Base-by-base conservation (phyloP, 2,329 filamentous ascomycete species). In the Exophiala phaeomuriformis region DNA sequence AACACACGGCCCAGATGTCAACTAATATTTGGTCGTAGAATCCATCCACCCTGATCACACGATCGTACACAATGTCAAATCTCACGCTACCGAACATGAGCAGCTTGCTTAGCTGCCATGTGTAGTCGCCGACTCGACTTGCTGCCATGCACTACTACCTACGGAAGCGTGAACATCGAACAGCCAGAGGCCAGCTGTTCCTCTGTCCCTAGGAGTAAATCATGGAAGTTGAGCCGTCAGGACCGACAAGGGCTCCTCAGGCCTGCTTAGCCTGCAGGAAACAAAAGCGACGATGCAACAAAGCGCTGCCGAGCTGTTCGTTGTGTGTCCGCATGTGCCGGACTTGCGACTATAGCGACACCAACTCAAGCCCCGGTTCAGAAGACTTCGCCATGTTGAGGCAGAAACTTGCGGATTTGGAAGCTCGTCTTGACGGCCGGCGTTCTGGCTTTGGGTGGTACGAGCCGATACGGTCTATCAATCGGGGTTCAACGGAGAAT, bases 221-320 rank as follows among this genome's bases (percentile, higher is more conserved):
- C 19, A 55, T 61, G 57, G 56, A 60, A 4, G 19, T 47, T 10
- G 50, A 49, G 41, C 27, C 36, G 19, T 12, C 43, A 42, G 51
- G 54, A 8, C 45, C 46, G 30, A 2, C 44, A 33, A 52, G 56
- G 46, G 71, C 73, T 12, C 57, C 64, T 10, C 71, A 74, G 64
- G 73, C 73, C 52, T 76, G 73, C 59, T 57, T 67, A 41, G 66
- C 71, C 31, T 77, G 74, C 61, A 66, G 70, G 35, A 72, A 70
- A 56, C 72, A 78, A 63, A 80, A 79, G 65, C 68, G 77, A 41
- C 75, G 72, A 67, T 79, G 77, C 62, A 72, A 76, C 68, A 79
- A 79, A 64, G 61, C 59, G 3, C 59, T 79, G 1, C 77, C 77
- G 9, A 62, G 66, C 10, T 80, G 77, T 62, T 65, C 68, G 2